Percentiles rank a stretch among this genome's conserved stretches.
phyloP scores from a whole-genome alignment of 73 alveolate species.

The Paramecium primaurelia region DNA sequence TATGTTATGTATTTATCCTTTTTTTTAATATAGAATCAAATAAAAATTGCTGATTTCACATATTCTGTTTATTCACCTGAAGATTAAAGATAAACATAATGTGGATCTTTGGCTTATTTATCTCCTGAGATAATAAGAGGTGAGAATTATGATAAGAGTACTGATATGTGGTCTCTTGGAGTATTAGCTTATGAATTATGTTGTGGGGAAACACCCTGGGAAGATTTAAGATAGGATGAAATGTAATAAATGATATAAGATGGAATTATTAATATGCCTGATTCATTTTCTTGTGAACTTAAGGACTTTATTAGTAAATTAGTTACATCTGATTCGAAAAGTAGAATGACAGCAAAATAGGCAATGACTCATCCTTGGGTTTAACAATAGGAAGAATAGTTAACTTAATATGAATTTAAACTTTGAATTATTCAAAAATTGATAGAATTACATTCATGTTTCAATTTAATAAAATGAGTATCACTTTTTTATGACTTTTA shows the following conservation, averaged over 20 bases:
- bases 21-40: background rate
- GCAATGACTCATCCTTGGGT: conserved; percentile 30
- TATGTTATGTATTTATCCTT: background rate
- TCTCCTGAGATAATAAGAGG: conserved; percentile 60
- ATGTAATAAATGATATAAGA: background rate
- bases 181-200: conserved; percentile 59
- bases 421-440: background rate
- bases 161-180: conserved; percentile 61
- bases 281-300: background rate
- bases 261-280: background rate
- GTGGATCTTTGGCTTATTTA: conserved; percentile 56
- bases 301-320: conserved; percentile 16
- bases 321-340: background rate
- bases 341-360: background rate
- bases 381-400: background rate
- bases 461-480: background rate
- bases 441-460: background rate
- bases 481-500: background rate
- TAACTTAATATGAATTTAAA: background rate
- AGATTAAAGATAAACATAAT: conserved; percentile 45
- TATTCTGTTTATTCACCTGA: background rate
- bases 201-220: conserved; percentile 37
- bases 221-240: background rate
- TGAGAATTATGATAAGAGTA: conserved; percentile 38
- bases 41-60: conserved; percentile 51